A percentile compares a stretch with the other conserved stretches of the same genome.
Conservation (phyloP, 306 rosid species). For the Sicyos edulis region DNA sequence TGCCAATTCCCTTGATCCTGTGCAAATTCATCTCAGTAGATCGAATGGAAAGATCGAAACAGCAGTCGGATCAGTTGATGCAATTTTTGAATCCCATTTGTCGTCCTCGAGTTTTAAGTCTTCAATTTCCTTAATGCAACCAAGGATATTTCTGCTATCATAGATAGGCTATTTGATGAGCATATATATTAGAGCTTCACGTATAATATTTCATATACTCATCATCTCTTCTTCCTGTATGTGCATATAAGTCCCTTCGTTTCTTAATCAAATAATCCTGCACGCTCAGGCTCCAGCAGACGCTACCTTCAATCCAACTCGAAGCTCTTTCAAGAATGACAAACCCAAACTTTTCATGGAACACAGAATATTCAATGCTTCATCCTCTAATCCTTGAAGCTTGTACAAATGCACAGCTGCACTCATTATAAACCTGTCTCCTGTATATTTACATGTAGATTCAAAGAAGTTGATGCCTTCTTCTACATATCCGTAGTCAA, state of each 20-base stretch:
- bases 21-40: not conserved
- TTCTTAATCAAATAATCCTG: not conserved
- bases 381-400: constrained; percentile 40
- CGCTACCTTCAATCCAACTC: constrained; percentile 46
- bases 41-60: not conserved
- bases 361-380: constrained; percentile 49
- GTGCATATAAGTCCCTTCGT: constrained; percentile 3
- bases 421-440: constrained; percentile 68
- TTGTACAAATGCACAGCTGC: constrained; percentile 68
- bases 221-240: not conserved
- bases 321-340: constrained; percentile 51
- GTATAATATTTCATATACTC: not conserved
- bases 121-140: not conserved
- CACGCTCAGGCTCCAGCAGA: not conserved
- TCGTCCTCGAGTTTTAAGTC: constrained; percentile 13
- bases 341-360: constrained; percentile 46
- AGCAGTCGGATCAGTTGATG: constrained; percentile 10
- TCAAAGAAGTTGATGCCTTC: constrained; percentile 64
- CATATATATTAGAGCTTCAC: not conserved
- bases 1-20: not conserved
- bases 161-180: not conserved
- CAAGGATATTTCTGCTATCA: not conserved
- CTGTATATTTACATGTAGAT: constrained; percentile 33
- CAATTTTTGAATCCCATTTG: not conserved
- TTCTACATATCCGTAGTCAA: constrained; percentile 50